Evolutionary conservation across 2,329 filamentous ascomycete genomes (phyloP).

Genomic region (Coniochaeta sp.): DNA sequence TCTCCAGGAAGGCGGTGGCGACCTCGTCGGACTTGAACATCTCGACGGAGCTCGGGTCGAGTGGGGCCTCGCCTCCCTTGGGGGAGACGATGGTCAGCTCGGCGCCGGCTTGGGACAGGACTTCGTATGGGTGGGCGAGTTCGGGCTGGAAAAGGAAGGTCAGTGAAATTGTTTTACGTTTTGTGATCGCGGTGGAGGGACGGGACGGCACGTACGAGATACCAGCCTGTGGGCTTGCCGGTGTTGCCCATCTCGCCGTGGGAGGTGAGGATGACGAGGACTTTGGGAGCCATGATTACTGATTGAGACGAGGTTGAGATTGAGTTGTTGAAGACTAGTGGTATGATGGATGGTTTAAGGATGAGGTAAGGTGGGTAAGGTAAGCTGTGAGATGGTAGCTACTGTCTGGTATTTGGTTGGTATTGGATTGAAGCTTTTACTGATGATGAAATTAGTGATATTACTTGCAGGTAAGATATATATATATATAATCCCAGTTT

Average conservation of each 20-base stretch:
- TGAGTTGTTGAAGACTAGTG: neutral
- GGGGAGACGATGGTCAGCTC: slow-evolving; percentile 54
- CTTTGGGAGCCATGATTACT: slow-evolving; percentile 40
- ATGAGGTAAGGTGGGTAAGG: too few relatives aligned
- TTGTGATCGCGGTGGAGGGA: neutral
- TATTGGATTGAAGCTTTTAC: too few relatives aligned
- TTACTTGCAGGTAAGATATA: too few relatives aligned
- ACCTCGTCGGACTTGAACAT: slow-evolving; percentile 43
- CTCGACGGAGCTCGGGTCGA: slow-evolving; percentile 52
- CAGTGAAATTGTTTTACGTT: neutral
- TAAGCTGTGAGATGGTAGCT: too few relatives aligned
- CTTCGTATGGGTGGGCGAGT: slow-evolving; percentile 56
- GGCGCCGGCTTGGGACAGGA: slow-evolving; percentile 40
- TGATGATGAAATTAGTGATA: too few relatives aligned
- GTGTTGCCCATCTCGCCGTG: slow-evolving; percentile 40
- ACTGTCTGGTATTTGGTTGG: too few relatives aligned
- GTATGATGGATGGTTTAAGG: neutral
- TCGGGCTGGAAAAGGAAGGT: slow-evolving; percentile 37
- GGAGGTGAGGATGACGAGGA: slow-evolving; percentile 67
- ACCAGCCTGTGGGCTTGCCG: slow-evolving; percentile 60
- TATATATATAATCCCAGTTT: neutral
- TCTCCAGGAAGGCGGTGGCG: slow-evolving; percentile 46
- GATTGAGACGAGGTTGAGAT: slow-evolving; percentile 2
- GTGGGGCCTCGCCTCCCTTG: slow-evolving; percentile 51
- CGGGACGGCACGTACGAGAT: slow-evolving; percentile 40